These are phyloP conservation scores for Aureobasidium sp. DNA, from an alignment of 2,329 filamentous ascomycete genomes.

Conservation along the genomic window DNA sequence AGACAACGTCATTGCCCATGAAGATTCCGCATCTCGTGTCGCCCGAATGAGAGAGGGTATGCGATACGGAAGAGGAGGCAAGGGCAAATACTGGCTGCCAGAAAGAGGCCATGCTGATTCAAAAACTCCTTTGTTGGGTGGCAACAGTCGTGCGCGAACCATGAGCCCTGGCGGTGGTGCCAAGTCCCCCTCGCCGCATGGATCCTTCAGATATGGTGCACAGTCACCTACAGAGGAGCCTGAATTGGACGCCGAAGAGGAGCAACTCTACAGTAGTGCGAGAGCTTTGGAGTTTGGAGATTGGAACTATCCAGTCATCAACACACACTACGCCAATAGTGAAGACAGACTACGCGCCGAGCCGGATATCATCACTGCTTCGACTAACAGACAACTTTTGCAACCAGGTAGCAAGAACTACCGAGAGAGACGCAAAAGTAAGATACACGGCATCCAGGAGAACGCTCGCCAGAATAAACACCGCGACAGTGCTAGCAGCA, in stretches of 20 bases:
- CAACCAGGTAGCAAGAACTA: conserved; percentile 43
- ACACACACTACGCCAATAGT: conserved; percentile 64
- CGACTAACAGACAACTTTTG: conserved; percentile 45
- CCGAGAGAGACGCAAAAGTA: conserved; percentile 37
- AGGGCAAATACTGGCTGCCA: conserved; percentile 97
- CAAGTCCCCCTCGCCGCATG: conserved; percentile 24
- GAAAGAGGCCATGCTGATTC: conserved; percentile 55
- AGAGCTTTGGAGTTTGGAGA: conserved; percentile 72
- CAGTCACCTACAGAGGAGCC: conserved; percentile 39
- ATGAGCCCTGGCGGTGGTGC: conserved; percentile 42
- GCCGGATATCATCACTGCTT: conserved; percentile 45
- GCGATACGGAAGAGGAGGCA: conserved; percentile 90
- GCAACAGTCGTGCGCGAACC: conserved; percentile 37
- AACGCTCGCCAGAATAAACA: conserved; percentile 36
- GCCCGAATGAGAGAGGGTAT: conserved; percentile 89
- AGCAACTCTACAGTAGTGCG: conserved; percentile 61
- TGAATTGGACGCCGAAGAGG: conserved; percentile 59
- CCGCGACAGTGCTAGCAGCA: conserved; percentile 20
- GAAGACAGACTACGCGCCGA: conserved; percentile 53
- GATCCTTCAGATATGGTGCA: conserved; percentile 35
- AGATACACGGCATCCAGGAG: conserved; percentile 36
- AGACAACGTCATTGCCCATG: conserved; percentile 91
- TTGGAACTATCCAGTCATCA: conserved; percentile 97
- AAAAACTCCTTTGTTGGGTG: conserved; percentile 31
- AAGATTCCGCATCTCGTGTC: conserved; percentile 76